Base-by-base conservation (phyloP, 148 eudicot species). In the Rhododendron ovatum region DNA sequence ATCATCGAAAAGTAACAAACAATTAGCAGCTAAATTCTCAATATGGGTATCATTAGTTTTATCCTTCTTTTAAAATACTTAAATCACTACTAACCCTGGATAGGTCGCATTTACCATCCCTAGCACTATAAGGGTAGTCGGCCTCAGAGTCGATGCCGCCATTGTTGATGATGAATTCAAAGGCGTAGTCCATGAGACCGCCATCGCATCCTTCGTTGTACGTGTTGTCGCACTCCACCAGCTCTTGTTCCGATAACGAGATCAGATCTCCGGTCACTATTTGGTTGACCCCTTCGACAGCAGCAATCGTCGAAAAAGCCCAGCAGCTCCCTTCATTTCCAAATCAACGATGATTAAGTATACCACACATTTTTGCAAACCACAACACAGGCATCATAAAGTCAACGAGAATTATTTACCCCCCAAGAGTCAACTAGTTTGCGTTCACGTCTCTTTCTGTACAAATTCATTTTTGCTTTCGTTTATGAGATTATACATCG, bases 161-260 rank as follows among this genome's bases (percentile, higher is more conserved):
- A 87, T 96, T 96, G 7, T 93, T 92, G 2, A 94, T 92, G 84
- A 96, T 95, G 87, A 96, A 96, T 78, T 93, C 88, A 47, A 93
- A 94, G 11, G 98, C 98, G 37, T 93, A 91, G 88, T 95, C 98
- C 98, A 95, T 94, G n/a, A 93, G 94, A 82, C 98, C 98, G 0
- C 98, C 98, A 81, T 93, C 89, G 88, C 98, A 96, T 0, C 98
- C 98, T 74, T 94, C 91, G 50, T 96, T 94, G 84, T 92, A 96
- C 5, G 92, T 84, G 6, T 87, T 93, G 80, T 96, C 98, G 83
- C 98, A 96, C 18, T 96, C 98, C 18, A 96, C 98, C 7, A 96
- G 86, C 85, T 96, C 98, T 83, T 96, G 98, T 88, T 96, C 98
- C 0, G 98, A 96, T 10, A 96, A 87, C 8, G 98, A 92, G 84